Evolutionary conservation across 2,329 filamentous ascomycete species (phyloP), one percentile per base, ranked within the genome.

Genomic region (Xylaria sp.): DNA sequence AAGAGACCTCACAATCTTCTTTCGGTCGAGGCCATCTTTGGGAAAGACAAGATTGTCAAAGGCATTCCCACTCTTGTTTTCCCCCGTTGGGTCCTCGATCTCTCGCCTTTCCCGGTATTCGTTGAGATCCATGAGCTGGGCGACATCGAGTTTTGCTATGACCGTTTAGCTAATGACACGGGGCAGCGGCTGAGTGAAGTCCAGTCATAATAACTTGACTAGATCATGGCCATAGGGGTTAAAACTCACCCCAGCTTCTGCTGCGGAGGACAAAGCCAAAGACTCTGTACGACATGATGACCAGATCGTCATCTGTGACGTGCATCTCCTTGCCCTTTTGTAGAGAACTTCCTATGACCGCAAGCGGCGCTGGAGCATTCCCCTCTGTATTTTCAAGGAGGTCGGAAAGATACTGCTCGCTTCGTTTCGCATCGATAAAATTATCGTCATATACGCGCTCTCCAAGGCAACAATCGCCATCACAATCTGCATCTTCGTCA

Each of bases 181-280:
- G 10, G 10, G 7, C 2, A 37, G 34, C 8, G 34, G 2, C 10
- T 10, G 34, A 9, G 10, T 37, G 10, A 8, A 37, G 34, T 37
- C 34, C 1, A 37, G 34, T 37, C 4, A 37, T 37, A 10, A 66
- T 28, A 28, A 44, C 10, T 23, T 1, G 18, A 20, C 15, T n/a
- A 20, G 10, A n/a, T 2, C 8, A 25, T 23, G n/a, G 13, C 37
- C 2, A 61, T 12, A 9, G 23, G n/a, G 23, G 23, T 28, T 31
- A 15, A 20, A 13, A 71, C 77, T 66, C 59, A 78, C 78, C 76
- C 80, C 78, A 81, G 70, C 50, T 79, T 0, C 80, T 73, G 31
- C 66, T 78, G 1, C 80, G 74, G 1, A 82, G 63, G 0, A 80
- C 71, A 34, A 80, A 82, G 0, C 75, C 80, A 66, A 78, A 80